Percentiles rank a stretch among this genome's conserved stretches.
Conservation (phyloP, 2,329 filamentous ascomycete species). For the Sporothrix phasma region DNA sequence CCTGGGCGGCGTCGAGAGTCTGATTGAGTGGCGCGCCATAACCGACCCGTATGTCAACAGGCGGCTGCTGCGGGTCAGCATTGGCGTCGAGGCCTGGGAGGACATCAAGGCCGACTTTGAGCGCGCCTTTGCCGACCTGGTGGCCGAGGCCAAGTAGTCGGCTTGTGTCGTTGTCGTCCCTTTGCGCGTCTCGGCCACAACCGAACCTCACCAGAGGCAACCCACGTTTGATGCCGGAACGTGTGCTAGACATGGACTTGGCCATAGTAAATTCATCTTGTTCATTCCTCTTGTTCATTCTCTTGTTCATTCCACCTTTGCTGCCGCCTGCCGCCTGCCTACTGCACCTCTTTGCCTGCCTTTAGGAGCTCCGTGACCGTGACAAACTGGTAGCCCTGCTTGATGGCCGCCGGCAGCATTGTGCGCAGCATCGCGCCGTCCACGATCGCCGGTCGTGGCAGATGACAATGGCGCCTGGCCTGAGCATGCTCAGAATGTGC, state of each 20-base stretch:
- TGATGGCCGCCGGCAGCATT: constrained; percentile 61
- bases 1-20: constrained; percentile 83
- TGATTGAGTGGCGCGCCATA: constrained; percentile 96
- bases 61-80: constrained; percentile 65
- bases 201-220: background rate
- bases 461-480: constrained; percentile 69
- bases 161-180: background rate
- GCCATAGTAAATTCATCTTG: too few relatives aligned
- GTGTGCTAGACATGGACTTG: too few relatives aligned
- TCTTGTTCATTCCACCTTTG: too few relatives aligned
- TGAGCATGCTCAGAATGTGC: constrained; percentile 71
- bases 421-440: constrained; percentile 66
- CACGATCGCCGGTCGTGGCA: constrained; percentile 79
- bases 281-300: too few relatives aligned
- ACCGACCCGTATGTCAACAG: constrained; percentile 64
- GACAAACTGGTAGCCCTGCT: constrained; percentile 60
- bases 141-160: constrained; percentile 14
- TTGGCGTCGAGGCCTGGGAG: constrained; percentile 79
- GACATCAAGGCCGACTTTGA: constrained; percentile 71
- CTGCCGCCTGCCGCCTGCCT: too few relatives aligned
- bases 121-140: constrained; percentile 52
- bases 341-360: constrained; percentile 14
- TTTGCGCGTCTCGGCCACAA: background rate
- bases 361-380: constrained; percentile 59
- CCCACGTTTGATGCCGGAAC: background rate